Evolutionary conservation across 1,284 basidiomycete species (phyloP).

Genomic region (Apiotrichum veenhuisii): DNA sequence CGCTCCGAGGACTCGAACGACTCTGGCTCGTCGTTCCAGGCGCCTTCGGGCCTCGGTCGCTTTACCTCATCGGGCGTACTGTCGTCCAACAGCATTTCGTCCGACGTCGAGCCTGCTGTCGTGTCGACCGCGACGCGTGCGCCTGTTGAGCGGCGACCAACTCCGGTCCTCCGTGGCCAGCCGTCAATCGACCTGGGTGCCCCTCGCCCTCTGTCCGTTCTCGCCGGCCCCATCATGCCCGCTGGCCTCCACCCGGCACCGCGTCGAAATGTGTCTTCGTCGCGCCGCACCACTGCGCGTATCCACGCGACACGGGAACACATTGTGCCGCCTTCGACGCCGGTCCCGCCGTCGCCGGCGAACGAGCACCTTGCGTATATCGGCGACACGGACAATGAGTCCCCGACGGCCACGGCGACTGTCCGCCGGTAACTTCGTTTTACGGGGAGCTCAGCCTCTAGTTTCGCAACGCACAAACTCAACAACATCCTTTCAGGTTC

Average conservation of each 20-base stretch:
- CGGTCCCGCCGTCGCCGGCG: not conserved
- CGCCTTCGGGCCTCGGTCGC: not conserved
- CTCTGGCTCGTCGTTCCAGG: conserved; percentile 6
- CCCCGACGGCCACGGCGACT: not conserved
- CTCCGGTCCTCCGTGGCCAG: conserved; percentile 25
- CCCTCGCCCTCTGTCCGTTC: not conserved
- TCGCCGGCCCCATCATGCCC: not conserved
- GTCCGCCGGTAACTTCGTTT: no score
- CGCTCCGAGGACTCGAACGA: not conserved
- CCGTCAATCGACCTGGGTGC: conserved; percentile 22
- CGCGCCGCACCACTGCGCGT: conserved; percentile 8
- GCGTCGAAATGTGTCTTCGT: conserved; percentile 8
- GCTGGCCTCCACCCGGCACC: not conserved
- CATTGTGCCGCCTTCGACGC: conserved; percentile 6
- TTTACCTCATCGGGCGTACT: no score
- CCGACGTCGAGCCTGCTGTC: conserved; percentile 38
- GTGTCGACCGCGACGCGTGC: conserved; percentile 39
- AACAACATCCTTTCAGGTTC: no score
- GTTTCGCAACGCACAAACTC: no score
- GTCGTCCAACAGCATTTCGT: not conserved
- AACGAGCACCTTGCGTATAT: conserved; percentile 1
- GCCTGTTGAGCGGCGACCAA: conserved; percentile 34
- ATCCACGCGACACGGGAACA: conserved; percentile 13
- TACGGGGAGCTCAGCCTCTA: no score
- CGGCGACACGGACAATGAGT: not conserved